Evolutionary conservation across 345 rosid species (phyloP).

Genomic region (Corymbia maculata): DNA sequence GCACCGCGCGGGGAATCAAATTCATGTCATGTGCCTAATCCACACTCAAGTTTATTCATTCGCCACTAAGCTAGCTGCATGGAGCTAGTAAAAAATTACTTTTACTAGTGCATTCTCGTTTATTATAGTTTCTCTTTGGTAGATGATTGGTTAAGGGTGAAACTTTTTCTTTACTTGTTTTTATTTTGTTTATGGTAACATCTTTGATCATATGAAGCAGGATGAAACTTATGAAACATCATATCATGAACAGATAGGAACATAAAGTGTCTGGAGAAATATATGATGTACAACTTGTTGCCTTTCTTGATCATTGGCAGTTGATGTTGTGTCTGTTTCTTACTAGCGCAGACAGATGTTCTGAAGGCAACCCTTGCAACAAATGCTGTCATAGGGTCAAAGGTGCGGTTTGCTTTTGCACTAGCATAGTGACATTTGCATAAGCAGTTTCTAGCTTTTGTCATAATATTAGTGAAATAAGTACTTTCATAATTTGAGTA

Average conservation of each 20-base stretch:
- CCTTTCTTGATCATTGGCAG: neutral
- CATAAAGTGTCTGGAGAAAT: neutral
- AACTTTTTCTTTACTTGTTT: neutral
- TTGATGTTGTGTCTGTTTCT: neutral
- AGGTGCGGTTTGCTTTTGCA: conserved; percentile 30
- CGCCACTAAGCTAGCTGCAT: neutral
- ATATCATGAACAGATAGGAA: neutral
- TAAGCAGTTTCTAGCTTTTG: neutral
- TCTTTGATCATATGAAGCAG: neutral
- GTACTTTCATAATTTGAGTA: neutral
- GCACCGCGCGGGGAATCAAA: neutral
- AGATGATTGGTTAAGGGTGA: neutral
- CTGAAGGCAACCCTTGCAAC: conserved; percentile 85
- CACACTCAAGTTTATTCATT: neutral
- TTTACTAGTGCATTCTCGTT: neutral
- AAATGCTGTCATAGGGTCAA: conserved; percentile 80
- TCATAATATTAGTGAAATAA: neutral
- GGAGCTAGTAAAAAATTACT: neutral
- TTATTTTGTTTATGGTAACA: neutral
- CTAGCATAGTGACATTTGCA: neutral
- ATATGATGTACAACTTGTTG: neutral
- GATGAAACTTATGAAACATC: neutral
- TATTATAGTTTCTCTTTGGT: neutral
- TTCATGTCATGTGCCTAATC: neutral
- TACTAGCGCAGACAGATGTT: conserved; percentile 46